These are phyloP conservation scores for Arachnopeziza araneosa DNA, from an alignment of 2,329 filamentous ascomycete genomes.

Conservation along the genomic window DNA sequence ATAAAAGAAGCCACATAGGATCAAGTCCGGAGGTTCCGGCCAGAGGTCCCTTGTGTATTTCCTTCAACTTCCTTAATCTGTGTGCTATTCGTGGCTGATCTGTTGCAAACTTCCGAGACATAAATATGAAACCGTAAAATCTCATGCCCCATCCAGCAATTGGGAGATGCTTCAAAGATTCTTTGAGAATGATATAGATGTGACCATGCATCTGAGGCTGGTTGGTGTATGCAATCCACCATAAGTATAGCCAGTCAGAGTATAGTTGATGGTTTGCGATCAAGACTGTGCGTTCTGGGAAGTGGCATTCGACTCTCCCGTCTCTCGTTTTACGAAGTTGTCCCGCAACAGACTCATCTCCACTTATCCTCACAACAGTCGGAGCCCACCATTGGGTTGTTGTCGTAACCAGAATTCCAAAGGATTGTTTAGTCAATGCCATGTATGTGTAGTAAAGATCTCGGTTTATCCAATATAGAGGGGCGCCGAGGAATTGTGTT, in stretches of 20 bases:
- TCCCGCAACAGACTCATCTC: conserved; percentile 71
- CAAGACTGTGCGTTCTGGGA: conserved; percentile 75
- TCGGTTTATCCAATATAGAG: conserved; percentile 69
- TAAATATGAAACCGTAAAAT: conserved; percentile 86
- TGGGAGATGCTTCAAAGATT: conserved; percentile 77
- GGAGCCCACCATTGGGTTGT: conserved; percentile 87
- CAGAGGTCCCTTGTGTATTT: conserved; percentile 45
- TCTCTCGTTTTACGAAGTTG: conserved; percentile 66
- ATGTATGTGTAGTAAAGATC: conserved; percentile 83
- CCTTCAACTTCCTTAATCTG: conserved; percentile 65
- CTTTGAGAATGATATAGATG: conserved; percentile 86
- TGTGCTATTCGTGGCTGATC: conserved; percentile 72
- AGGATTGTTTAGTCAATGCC: conserved; percentile 78
- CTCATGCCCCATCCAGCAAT: conserved; percentile 76
- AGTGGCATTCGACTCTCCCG: conserved; percentile 70
- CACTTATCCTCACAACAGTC: conserved; percentile 75
- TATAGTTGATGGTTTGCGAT: conserved; percentile 79
- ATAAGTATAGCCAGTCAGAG: conserved; percentile 59
- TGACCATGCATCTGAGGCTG: conserved; percentile 72
- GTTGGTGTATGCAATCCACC: conserved; percentile 88
- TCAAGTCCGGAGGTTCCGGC: conserved; percentile 52
- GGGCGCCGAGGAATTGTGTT: conserved; percentile 71
- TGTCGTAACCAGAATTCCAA: conserved; percentile 70
- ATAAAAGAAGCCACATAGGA: conserved; percentile 87
- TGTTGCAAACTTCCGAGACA: conserved; percentile 81